A percentile compares a stretch with the other conserved stretches of the same genome.
Evolutionary conservation across 1,284 basidiomycete genomes (phyloP).

Genomic region (Boletellus deceptivus): DNA sequence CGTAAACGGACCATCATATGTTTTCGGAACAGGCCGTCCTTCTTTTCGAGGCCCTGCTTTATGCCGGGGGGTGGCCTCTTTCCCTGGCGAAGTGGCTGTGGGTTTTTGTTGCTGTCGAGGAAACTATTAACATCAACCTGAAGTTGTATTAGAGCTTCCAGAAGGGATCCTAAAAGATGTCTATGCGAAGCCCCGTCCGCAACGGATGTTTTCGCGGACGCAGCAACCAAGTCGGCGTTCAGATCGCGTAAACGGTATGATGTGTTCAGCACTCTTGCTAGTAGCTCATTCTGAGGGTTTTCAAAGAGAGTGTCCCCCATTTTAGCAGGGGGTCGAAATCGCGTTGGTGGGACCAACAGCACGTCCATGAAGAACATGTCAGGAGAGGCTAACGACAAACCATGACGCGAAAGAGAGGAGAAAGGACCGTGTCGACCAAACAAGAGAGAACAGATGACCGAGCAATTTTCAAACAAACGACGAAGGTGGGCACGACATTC

Average conservation of each 20-base stretch:
- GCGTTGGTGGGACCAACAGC: conserved; percentile 88
- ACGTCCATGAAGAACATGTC: conserved; percentile 99
- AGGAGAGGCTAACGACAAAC: conserved; percentile 69
- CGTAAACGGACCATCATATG: conserved; percentile 88
- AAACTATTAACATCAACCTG: conserved; percentile 97
- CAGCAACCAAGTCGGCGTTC: conserved; percentile 64
- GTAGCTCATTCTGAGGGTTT: conserved; percentile 95
- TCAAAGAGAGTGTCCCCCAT: conserved; percentile 95
- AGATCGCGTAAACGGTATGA: conserved; percentile 81
- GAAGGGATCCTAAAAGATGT: conserved; percentile 66
- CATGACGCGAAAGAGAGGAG: conserved; percentile 53
- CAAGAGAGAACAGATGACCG: conserved; percentile 78
- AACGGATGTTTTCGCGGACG: conserved; percentile 57
- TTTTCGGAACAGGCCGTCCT: conserved; percentile 97
- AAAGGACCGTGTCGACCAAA: conserved; percentile 94
- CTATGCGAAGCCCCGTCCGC: conserved; percentile 57
- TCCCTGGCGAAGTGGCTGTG: conserved; percentile 79
- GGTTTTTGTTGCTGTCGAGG: conserved; percentile 97
- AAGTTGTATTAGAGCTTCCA: conserved; percentile 85
- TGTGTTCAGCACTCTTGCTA: conserved; percentile 81
- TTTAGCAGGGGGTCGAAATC: conserved; percentile 92
- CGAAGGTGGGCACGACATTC: conserved; percentile 95
- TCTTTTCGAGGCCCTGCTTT: conserved; percentile 98
- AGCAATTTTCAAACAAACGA: conserved; percentile 84
- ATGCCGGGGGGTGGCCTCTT: conserved; percentile 93